Percentiles rank a stretch among this genome's conserved stretches.
Conservation (phyloP, 2,329 filamentous ascomycete species). For the Sarocladium strictum region DNA sequence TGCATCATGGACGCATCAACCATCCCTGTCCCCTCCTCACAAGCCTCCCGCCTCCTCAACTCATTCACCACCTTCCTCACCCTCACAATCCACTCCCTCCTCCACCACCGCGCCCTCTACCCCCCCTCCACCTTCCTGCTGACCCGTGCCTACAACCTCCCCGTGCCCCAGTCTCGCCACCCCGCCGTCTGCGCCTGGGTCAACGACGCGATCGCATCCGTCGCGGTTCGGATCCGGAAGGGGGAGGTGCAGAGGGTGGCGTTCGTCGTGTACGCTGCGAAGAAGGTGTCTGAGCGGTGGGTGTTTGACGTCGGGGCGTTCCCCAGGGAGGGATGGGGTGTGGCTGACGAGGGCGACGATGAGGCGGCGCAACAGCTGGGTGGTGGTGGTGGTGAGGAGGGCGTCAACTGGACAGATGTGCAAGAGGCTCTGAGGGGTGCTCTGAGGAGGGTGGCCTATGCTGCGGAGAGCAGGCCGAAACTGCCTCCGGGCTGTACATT, state of each 20-base stretch:
- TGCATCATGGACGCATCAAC: neutral
- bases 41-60: conserved; percentile 43
- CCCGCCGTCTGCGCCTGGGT: conserved; percentile 83
- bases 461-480: conserved; percentile 48
- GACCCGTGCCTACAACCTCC: conserved; percentile 74
- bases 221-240: conserved; percentile 62
- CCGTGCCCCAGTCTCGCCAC: conserved; percentile 80
- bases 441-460: conserved; percentile 55
- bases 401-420: conserved; percentile 52
- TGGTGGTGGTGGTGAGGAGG: conserved; percentile 16
- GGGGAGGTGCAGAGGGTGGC: conserved; percentile 41
- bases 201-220: conserved; percentile 68
- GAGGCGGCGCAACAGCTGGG: conserved; percentile 13
- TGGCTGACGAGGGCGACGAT: conserved; percentile 21
- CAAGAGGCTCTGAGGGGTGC: conserved; percentile 68
- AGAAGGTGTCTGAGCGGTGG: conserved; percentile 51
- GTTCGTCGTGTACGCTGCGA: conserved; percentile 40
- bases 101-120: conserved; percentile 78
- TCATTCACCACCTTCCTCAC: conserved; percentile 77
- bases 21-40: neutral
- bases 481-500: conserved; percentile 65
- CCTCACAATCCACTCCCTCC: conserved; percentile 73
- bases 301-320: conserved; percentile 52
- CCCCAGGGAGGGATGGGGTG: conserved; percentile 29
- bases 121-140: conserved; percentile 71